Evolutionary conservation across 345 rosid species (phyloP).

Genomic region (Leavenworthia alabamica): DNA sequence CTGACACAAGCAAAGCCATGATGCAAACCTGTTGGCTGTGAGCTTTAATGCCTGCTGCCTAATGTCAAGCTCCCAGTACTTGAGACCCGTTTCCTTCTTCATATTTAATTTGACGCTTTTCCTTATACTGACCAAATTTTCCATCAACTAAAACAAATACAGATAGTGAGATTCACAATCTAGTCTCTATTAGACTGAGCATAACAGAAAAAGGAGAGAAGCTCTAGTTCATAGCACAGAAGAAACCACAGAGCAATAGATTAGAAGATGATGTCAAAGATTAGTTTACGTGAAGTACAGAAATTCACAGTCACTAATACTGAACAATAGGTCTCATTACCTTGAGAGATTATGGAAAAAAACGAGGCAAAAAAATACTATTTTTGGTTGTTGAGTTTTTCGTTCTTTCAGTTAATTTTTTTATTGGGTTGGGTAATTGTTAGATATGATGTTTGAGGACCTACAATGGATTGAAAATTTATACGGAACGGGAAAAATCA

Average conservation of each 20-base stretch:
- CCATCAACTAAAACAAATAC: slow-evolving; percentile 64
- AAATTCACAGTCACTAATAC: slow-evolving; percentile 12
- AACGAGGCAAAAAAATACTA: neutral
- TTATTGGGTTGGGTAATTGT: neutral
- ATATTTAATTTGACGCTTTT: slow-evolving; percentile 78
- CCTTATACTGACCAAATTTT: slow-evolving; percentile 80
- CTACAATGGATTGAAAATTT: neutral
- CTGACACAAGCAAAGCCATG: slow-evolving; percentile 13
- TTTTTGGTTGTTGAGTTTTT: neutral
- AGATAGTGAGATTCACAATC: slow-evolving; percentile 12
- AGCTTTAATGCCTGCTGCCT: slow-evolving; percentile 97
- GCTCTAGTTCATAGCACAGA: neutral
- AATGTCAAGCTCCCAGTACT: slow-evolving; percentile 82
- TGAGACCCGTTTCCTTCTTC: slow-evolving; percentile 76
- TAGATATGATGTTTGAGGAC: neutral
- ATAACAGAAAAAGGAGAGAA: slow-evolving; percentile 10
- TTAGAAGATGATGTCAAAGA: neutral
- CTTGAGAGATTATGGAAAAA: neutral
- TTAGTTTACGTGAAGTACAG: slow-evolving; percentile 8
- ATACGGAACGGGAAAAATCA: neutral
- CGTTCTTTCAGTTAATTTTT: neutral
- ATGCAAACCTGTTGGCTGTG: slow-evolving; percentile 83
- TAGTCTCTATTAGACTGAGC: neutral
- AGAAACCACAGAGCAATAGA: slow-evolving; percentile 6
- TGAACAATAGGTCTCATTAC: neutral